Percentiles rank a stretch among this genome's conserved stretches.
Evolutionary conservation across 2,329 filamentous ascomycete species (phyloP).

Genomic region (Diplocarpon mali): DNA sequence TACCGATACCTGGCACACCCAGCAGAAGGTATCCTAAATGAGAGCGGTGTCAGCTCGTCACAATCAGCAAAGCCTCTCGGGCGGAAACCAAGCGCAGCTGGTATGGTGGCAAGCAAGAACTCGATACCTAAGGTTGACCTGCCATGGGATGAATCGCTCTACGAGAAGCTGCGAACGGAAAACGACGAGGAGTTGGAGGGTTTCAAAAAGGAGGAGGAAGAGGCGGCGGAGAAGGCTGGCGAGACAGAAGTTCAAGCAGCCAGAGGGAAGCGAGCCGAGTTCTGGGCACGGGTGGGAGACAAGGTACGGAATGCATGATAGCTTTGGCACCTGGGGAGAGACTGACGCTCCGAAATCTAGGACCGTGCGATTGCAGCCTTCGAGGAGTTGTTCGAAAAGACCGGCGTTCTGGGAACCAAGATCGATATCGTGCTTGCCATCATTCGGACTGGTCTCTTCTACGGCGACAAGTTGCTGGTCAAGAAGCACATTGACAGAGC

Average conservation of each 20-base stretch:
- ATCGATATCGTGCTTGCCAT: slow-evolving; percentile 95
- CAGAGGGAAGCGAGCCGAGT: slow-evolving; percentile 88
- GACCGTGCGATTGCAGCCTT: slow-evolving; percentile 90
- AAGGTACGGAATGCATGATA: slow-evolving; percentile 52
- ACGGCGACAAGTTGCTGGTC: slow-evolving; percentile 81
- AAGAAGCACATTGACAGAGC: slow-evolving; percentile 92
- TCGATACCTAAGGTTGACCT: slow-evolving; percentile 55
- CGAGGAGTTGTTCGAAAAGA: slow-evolving; percentile 92
- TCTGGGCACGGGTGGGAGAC: slow-evolving; percentile 90
- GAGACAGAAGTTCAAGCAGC: slow-evolving; percentile 92
- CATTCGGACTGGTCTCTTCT: slow-evolving; percentile 92
- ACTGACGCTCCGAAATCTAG: slow-evolving; percentile 35
- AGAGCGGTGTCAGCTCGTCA: slow-evolving; percentile 34
- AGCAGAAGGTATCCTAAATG: slow-evolving; percentile 48
- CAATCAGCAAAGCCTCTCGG: slow-evolving; percentile 43
- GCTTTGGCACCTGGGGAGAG: background rate
- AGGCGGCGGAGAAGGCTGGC: slow-evolving; percentile 89
- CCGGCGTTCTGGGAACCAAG: slow-evolving; percentile 90
- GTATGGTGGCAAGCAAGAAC: slow-evolving; percentile 65
- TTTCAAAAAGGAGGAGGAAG: slow-evolving; percentile 79
- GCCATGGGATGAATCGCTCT: slow-evolving; percentile 84
- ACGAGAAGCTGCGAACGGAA: slow-evolving; percentile 63
- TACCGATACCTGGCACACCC: slow-evolving; percentile 79
- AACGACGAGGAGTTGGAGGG: slow-evolving; percentile 68
- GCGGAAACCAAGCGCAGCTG: slow-evolving; percentile 59